Evolutionary conservation across 257 asterid genomes (phyloP), one percentile per base, ranked within the genome.

Genomic region (Solanum gracilifrons): DNA sequence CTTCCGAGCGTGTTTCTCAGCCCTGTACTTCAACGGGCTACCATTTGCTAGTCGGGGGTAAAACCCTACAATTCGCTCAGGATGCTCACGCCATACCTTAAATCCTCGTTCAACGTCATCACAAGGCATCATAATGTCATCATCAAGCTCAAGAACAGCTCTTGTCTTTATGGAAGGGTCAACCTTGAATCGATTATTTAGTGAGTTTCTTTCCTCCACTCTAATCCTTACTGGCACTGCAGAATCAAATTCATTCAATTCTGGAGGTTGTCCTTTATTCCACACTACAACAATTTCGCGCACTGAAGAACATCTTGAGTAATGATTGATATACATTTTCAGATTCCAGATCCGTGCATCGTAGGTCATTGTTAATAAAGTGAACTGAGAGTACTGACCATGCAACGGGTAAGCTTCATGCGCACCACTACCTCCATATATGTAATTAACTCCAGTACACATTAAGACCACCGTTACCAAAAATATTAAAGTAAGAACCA

Each of bases 311-410:
- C 99, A 97, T 84, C 99, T 90, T 4, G 99, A 97, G 91, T 97
- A 97, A 87, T 97, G 99, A 85, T 94, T 89, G 79, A 97, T 71
- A 31, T 90, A 96, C 98, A 96, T 96, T 73, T 95, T 93, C 90
- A 96, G 88, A 68, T 97, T 97, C 99, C 99, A 97, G 12, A 96
- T 91, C 13, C 99, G 99, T 5, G 99, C 99, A 37, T 96, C 98
- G 27, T 93, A 96, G 3, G 99, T 96, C 99, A 97, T 97, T 21
- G 99, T 92, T 75, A 97, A 77, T 51, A 97, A 86, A 3, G 99
- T 96, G 91, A 97, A 97, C 86, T 97, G 96, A 37, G 99, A 97
- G 93, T 93, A 94, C 88, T 91, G 93, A 46, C 93, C 97, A 11
- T 92, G 86, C 64, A 93, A n/a, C 0, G 91, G 91, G 90, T 96